Base-by-base conservation (phyloP, 1,139 yeast species). In the Magnusiomyces magnusii region DNA sequence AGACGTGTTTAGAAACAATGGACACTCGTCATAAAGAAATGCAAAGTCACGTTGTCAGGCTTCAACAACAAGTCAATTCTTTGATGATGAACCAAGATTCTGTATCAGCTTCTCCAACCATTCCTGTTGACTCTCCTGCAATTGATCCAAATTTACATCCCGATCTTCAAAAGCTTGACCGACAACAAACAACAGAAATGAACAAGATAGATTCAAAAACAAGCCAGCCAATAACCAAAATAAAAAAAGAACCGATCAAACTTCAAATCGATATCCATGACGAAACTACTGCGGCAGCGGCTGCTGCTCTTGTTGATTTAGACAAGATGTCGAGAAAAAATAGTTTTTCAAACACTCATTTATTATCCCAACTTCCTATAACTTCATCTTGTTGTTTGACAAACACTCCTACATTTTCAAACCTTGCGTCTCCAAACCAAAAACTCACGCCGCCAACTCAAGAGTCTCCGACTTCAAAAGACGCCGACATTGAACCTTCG, bases 1-100 rank as follows among this genome's bases (percentile, higher is more conserved):
- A 87, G 55, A 62, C 63, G 34, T 65, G 70, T 52, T 58, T 69
- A 28, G 65, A 63, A 42, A 55, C 63, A 1, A 60, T 66, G 21
- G 66, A 66, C 24, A 42, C 52, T 25, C 23, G 23, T n/a, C 28
- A 39, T 28, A 19, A 49, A 24, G 57, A 41, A 28, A 41, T 47
- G 51, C 59, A 25, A 39, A 50, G 7, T 19, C 61, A 49, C 51
- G 53, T 47, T 41, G 41, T 19, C 2, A 51, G 44, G 47, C 53
- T 36, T 17, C 56, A 53, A 41, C 56, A 53, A 41, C 54, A 41
- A 47, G 54, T 54, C 41, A 49, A 10, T 17, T 25, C 13, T 49
- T 24, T 17, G 23, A 27, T 27, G 17, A 3, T 10, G 21, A 47
- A 47, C 27, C 21, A 31, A 31, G 36, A 31, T 13, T 31, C n/a